Evolutionary conservation across 2,329 filamentous ascomycete genomes (phyloP).

Genomic region (Colletotrichum sp.): DNA sequence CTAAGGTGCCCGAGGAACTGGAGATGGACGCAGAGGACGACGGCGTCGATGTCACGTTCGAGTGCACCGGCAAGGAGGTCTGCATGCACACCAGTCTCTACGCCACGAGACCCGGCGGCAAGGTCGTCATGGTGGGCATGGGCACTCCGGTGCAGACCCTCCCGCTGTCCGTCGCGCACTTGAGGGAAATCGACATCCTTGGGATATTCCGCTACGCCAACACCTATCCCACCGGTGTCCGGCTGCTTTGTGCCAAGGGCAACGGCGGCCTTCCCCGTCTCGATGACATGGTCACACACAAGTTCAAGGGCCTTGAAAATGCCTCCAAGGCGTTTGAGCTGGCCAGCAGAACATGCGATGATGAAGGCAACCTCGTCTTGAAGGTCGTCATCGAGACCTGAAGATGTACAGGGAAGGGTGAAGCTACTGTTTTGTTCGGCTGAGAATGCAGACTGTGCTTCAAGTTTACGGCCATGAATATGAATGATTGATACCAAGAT

Average conservation of each 20-base stretch:
- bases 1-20: constrained; percentile 31
- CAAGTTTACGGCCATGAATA: neutral
- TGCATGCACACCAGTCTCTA: constrained; percentile 80
- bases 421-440: neutral
- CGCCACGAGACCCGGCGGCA: constrained; percentile 72
- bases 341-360: constrained; percentile 71
- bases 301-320: constrained; percentile 67
- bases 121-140: constrained; percentile 81
- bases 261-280: constrained; percentile 61
- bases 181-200: constrained; percentile 79
- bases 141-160: constrained; percentile 78
- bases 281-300: constrained; percentile 76
- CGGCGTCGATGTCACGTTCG: constrained; percentile 74
- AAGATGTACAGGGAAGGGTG: neutral
- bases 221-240: constrained; percentile 75
- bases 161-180: constrained; percentile 73
- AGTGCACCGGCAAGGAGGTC: constrained; percentile 77
- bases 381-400: constrained; percentile 72
- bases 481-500: neutral
- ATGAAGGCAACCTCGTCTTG: constrained; percentile 70
- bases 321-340: constrained; percentile 72
- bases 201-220: constrained; percentile 78
- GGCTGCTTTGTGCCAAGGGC: constrained; percentile 55
- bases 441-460: neutral
- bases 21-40: constrained; percentile 56